phyloP scores from a whole-genome alignment of 2,329 filamentous ascomycete species.

The Diaporthe sp. region DNA sequence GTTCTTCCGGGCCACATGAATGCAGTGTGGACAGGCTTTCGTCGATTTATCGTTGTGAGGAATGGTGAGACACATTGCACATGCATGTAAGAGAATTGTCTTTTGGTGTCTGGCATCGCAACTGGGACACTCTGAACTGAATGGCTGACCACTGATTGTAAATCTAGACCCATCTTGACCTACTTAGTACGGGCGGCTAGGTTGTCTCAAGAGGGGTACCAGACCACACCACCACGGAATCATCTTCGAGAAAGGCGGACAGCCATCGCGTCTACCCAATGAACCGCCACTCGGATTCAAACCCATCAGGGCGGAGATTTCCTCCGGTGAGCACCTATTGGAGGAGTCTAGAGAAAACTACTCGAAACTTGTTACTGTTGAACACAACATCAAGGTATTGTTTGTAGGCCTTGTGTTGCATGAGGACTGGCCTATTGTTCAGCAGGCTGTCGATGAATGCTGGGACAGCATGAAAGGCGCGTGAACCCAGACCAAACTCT shows the following conservation, averaged over 20 bases:
- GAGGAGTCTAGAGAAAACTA: slow-evolving; percentile 71
- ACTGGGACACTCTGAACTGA: background rate
- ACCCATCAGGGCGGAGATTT: slow-evolving; percentile 61
- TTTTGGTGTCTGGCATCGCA: background rate
- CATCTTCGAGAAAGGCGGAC: slow-evolving; percentile 55
- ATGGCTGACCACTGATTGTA: slow-evolving; percentile 44
- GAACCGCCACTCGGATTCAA: slow-evolving; percentile 64
- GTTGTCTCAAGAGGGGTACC: slow-evolving; percentile 65
- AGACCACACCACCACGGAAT: slow-evolving; percentile 68
- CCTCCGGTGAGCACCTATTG: slow-evolving; percentile 58
- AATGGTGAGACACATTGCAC: slow-evolving; percentile 66
- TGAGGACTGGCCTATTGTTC: slow-evolving; percentile 56
- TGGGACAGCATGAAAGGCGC: background rate
- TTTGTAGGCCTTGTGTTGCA: slow-evolving; percentile 61
- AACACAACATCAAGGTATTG: slow-evolving; percentile 70
- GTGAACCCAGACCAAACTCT: background rate
- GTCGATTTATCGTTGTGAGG: slow-evolving; percentile 58
- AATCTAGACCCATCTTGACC: slow-evolving; percentile 66
- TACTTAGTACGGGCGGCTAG: slow-evolving; percentile 60
- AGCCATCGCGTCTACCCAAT: slow-evolving; percentile 51
- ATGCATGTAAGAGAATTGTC: slow-evolving; percentile 65
- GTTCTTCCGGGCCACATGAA: slow-evolving; percentile 44
- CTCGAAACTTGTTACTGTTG: slow-evolving; percentile 68
- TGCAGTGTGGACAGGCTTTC: slow-evolving; percentile 62
- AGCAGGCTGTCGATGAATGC: slow-evolving; percentile 53